phyloP scores from a whole-genome alignment of 768 basidiomycete species.

The Paxillus involutus region DNA sequence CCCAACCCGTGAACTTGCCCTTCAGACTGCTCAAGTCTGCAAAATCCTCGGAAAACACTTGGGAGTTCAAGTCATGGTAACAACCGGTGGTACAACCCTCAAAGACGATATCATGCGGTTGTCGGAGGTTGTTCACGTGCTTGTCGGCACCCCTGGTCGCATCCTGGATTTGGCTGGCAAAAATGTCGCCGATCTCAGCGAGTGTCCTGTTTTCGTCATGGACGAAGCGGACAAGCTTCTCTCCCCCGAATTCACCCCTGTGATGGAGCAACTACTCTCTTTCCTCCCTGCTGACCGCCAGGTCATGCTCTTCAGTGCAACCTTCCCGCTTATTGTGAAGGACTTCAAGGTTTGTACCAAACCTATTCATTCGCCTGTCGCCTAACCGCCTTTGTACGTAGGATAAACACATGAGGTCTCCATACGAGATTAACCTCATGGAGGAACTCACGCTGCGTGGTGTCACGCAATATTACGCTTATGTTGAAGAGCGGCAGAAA shows the following conservation, averaged over 20 bases:
- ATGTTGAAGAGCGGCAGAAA: constrained; percentile 98
- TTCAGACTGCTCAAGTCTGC: constrained; percentile 99
- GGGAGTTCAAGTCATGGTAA: constrained; percentile 97
- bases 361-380: neutral
- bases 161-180: constrained; percentile 95
- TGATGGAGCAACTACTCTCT: constrained; percentile 92
- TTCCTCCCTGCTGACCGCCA: constrained; percentile 85
- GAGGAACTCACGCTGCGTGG: constrained; percentile 98
- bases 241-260: constrained; percentile 95
- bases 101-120: constrained; percentile 97
- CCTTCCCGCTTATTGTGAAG: constrained; percentile 98
- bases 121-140: constrained; percentile 87
- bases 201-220: constrained; percentile 98
- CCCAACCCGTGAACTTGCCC: constrained; percentile 96
- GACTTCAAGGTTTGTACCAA: constrained; percentile 81
- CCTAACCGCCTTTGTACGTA: constrained; percentile 31
- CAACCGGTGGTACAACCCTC: constrained; percentile 96
- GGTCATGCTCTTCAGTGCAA: constrained; percentile 99
- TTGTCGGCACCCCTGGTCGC: constrained; percentile 96
- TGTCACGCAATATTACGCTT: constrained; percentile 99
- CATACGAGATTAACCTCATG: constrained; percentile 99
- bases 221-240: constrained; percentile 99
- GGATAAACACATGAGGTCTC: constrained; percentile 96
- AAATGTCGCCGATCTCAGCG: constrained; percentile 88
- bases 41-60: constrained; percentile 97